Percentiles rank a stretch among this genome's conserved stretches.
Conservation (phyloP, 192 early-diverging fungal species). For the Obelidium mucronatum region DNA sequence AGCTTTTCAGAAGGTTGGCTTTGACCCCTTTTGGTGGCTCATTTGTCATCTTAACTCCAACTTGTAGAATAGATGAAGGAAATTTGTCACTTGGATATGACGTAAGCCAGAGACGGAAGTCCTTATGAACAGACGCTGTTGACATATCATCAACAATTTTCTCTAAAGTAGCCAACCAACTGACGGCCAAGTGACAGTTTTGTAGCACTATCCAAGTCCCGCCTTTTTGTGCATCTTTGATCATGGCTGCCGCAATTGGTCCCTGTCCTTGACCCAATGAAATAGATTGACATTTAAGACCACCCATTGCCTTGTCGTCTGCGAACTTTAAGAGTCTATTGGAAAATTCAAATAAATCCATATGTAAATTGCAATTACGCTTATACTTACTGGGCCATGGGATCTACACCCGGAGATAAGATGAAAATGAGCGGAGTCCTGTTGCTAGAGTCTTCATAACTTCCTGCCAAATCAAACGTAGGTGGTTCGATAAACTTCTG, state of each 20-base stretch:
- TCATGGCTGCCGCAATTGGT: slow-evolving; percentile 67
- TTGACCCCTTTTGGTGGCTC: slow-evolving; percentile 69
- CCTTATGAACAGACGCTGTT: slow-evolving; percentile 58
- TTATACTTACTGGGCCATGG: slow-evolving; percentile 70
- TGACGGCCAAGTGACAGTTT: slow-evolving; percentile 72
- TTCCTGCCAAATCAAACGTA: slow-evolving; percentile 65
- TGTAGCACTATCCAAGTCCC: slow-evolving; percentile 72
- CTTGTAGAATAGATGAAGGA: slow-evolving; percentile 64
- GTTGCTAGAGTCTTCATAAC: slow-evolving; percentile 67
- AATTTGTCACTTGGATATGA: slow-evolving; percentile 67
- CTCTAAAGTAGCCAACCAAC: slow-evolving; percentile 61
- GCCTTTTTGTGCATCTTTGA: slow-evolving; percentile 62
- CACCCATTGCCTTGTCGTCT: slow-evolving; percentile 65
- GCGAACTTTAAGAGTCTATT: slow-evolving; percentile 69
- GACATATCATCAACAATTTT: slow-evolving; percentile 71
- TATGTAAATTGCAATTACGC: slow-evolving; percentile 20
- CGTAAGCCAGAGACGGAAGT: slow-evolving; percentile 68
- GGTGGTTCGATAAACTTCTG: slow-evolving; percentile 75
- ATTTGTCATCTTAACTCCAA: slow-evolving; percentile 71
- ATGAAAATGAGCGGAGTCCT: slow-evolving; percentile 65
- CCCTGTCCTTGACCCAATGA: slow-evolving; percentile 72
- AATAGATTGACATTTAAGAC: slow-evolving; percentile 62
- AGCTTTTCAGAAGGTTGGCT: slow-evolving; percentile 66
- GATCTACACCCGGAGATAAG: slow-evolving; percentile 71
- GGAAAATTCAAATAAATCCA: not conserved